Conservation (phyloP, 2,329 filamentous ascomycete species). For the Alternaria novae-zelandiae region DNA sequence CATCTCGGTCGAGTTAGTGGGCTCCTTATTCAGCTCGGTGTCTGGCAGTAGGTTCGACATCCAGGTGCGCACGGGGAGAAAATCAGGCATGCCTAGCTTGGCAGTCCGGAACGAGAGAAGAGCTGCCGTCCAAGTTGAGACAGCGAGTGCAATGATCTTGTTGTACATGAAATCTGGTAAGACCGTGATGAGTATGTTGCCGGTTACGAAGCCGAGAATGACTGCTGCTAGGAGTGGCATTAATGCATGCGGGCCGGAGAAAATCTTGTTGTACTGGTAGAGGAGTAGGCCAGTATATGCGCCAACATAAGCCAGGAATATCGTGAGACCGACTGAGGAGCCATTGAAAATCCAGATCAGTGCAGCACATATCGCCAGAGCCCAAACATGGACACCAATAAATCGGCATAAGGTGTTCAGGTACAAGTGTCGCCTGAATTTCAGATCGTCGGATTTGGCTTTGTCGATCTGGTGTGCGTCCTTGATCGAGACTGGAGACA, state of each 20-base stretch:
- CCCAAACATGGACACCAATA: constrained; percentile 60
- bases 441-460: constrained; percentile 54
- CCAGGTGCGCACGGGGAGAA: constrained; percentile 36
- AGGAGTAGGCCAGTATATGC: constrained; percentile 61
- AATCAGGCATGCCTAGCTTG: constrained; percentile 56
- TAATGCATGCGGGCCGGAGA: constrained; percentile 57
- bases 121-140: constrained; percentile 60
- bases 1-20: constrained; percentile 24
- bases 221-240: constrained; percentile 57
- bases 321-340: constrained; percentile 51
- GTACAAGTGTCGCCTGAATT: constrained; percentile 58
- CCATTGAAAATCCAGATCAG: constrained; percentile 61
- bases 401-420: constrained; percentile 59
- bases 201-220: constrained; percentile 55
- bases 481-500: constrained; percentile 50
- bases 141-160: constrained; percentile 57
- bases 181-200: constrained; percentile 53
- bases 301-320: constrained; percentile 59
- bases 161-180: constrained; percentile 52
- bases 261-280: constrained; percentile 59
- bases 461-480: constrained; percentile 52
- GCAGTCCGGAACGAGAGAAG: constrained; percentile 57
- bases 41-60: constrained; percentile 28
- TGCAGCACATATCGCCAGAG: constrained; percentile 56
- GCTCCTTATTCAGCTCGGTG: constrained; percentile 16